Conservation (phyloP, 139 green algal genomes). For the Chlorella sp. region DNA sequence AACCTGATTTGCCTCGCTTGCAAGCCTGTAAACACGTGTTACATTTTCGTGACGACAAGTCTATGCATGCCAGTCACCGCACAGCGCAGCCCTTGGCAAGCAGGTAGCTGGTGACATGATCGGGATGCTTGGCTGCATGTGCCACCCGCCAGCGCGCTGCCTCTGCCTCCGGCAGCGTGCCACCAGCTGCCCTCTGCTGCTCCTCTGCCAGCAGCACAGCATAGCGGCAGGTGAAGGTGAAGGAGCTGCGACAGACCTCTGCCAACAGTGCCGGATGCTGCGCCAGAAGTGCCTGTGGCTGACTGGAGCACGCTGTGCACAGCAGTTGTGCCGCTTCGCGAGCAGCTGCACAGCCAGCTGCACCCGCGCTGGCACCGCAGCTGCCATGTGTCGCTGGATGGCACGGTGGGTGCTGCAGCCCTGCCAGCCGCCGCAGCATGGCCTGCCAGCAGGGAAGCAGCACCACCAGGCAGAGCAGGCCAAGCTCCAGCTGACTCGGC, state of each 20-base stretch:
- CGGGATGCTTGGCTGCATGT: slow-evolving; percentile 16
- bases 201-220: neutral
- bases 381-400: neutral
- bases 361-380: neutral
- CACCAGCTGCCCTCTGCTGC: neutral
- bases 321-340: neutral
- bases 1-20: too few species aligned
- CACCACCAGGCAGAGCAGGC: slow-evolving; percentile 16
- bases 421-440: neutral
- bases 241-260: slow-evolving; percentile 26
- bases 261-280: slow-evolving; percentile 14
- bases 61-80: neutral
- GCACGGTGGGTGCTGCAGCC: too few species aligned
- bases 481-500: neutral
- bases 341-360: neutral
- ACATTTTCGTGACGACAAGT: too few species aligned
- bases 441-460: slow-evolving; percentile 28
- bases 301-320: neutral
- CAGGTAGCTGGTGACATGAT: slow-evolving; percentile 13
- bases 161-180: neutral
- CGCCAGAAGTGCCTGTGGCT: neutral
- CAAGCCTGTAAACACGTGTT: too few species aligned
- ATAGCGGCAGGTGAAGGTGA: slow-evolving; percentile 1
- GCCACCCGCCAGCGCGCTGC: slow-evolving; percentile 4
- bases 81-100: slow-evolving; percentile 3